Base-by-base conservation (phyloP, 441 rosid species). In the Pelargonium fulgidum region DNA sequence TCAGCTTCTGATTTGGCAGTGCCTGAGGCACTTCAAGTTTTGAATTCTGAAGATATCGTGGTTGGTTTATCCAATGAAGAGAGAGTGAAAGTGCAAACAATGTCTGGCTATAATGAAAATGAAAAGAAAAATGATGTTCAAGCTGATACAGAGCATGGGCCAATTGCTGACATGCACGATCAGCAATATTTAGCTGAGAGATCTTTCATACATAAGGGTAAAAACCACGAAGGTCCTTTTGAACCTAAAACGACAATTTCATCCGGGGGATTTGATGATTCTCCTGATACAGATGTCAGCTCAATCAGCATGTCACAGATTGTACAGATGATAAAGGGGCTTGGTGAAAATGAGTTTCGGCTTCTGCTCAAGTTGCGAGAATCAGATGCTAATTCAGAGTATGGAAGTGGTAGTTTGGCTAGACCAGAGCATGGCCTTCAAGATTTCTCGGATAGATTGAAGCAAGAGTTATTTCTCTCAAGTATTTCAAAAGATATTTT, bases 401-500 rank as follows among this genome's bases (percentile, higher is more conserved):
- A 74, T 26, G 85, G 78, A 69, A 70, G 69, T 59, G 76, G 68
- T 69, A 58, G 48, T 73, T 76, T 78, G 36, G 36, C 64, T 12
- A 68, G 75, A 62, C 62, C 50, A 13, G 78, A 70, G 17, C 56
- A 66, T 69, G 68, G 29, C 72, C 10, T 16, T 73, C 50, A 48
- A 7, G 80, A 68, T 78, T 79, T 65, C 12, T 68, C 82, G 59
- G 96, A 84, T 75, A 85, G 80, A 81, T 75, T 95, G 64, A 84
- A 81, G 65, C 93, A 89, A 74, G 96, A 92, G 70, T 77, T 95
- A 44, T 87, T 84, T 75, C 77, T 90, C 52, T 45, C 91, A 59
- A 86, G 74, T 65, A 82, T 86, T 77, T 70, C 70, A 17, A 94
- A 86, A 77, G 86, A 86, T 81, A 74, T 91, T 70, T 77, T 80